These are phyloP conservation scores for Theileria orientalis DNA, from an alignment of 169 alveolate genomes.

Conservation along the genomic window DNA sequence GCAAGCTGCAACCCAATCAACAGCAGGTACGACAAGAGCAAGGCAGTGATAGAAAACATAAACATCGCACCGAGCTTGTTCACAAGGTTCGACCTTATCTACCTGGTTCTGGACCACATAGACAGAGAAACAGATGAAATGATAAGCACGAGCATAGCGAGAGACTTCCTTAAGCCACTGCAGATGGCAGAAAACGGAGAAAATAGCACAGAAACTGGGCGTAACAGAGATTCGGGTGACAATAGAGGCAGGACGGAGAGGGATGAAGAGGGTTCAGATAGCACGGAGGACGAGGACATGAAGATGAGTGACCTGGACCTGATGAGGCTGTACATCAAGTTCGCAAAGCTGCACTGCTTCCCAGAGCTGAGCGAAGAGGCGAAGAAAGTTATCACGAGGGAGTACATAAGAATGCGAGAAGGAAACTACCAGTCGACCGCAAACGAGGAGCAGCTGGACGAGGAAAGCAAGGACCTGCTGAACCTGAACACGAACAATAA, in stretches of 20 bases:
- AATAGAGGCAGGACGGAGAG: too few relatives aligned
- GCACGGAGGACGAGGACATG: constrained; percentile 38
- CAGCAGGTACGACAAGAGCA: constrained; percentile 92
- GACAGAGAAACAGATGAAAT: constrained; percentile 84
- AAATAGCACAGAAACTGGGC: not conserved
- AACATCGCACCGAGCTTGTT: constrained; percentile 96
- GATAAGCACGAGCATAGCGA: constrained; percentile 10
- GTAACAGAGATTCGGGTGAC: too few relatives aligned
- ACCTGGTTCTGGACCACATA: constrained; percentile 85
- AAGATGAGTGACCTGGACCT: constrained; percentile 59
- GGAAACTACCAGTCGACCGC: constrained; percentile 13
- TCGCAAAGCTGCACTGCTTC: constrained; percentile 86
- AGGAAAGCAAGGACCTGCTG: not conserved
- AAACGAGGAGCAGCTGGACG: constrained; percentile 47
- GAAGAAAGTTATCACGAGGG: constrained; percentile 78
- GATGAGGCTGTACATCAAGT: constrained; percentile 86
- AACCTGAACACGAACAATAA: too few relatives aligned
- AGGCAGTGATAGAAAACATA: constrained; percentile 96
- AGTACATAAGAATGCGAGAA: constrained; percentile 74
- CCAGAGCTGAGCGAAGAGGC: constrained; percentile 91
- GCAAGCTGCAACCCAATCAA: constrained; percentile 98
- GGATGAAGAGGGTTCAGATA: too few relatives aligned
- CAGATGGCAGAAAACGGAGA: constrained; percentile 29
- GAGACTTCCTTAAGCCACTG: constrained; percentile 3
- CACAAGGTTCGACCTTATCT: constrained; percentile 94